Base-by-base conservation (phyloP, 2,329 filamentous ascomycete species). In the Fusarium mangiferae region DNA sequence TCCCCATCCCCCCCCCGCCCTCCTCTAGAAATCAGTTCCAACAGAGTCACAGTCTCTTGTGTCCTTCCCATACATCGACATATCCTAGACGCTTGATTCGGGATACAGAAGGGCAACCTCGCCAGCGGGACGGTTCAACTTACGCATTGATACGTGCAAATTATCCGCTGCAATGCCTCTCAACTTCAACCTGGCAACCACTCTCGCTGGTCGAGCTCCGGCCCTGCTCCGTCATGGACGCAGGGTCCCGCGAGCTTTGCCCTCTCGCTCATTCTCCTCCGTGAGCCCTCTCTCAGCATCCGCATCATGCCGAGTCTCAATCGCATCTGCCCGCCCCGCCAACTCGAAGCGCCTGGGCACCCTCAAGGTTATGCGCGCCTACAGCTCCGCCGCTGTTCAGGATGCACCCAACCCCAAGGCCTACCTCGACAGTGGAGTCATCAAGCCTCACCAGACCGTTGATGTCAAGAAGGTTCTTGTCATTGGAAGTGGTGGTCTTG, bases 381-480 rank as follows among this genome's bases (percentile, higher is more conserved):
- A 84, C 73, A 84, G 81, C 77, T 81, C 82, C 51, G 82, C 81
- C 44, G 83, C 86, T 74, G 84, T 88, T 54, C 90, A 96, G 83
- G 86, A 91, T 75, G 92, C 94, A 59, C 94, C 95, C 63, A 94
- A 93, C 80, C 90, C 95, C 60, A 91, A 95, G 85, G 94, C 95
- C 72, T 98, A 98, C 84, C 87, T 98, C 78, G 91, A 94, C 81
- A 97, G 94, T 84, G 95, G 95, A 78, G 93, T 91, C 68, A 92
- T 98, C 81, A 93, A 95, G 83, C 92, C 92, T 66, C 89, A 89
- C 79, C 89, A 96, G 79, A 86, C 93, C 62, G 92, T 98, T 57
- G 90, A 98, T 82, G 95, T 98, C 75, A 97, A 97, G 87, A 98
- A 98, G 87, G 96, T 98, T 59, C 87, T 98, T 72, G 95, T 98